Conservation (phyloP, 345 rosid genomes). For the Camelina sativa region DNA sequence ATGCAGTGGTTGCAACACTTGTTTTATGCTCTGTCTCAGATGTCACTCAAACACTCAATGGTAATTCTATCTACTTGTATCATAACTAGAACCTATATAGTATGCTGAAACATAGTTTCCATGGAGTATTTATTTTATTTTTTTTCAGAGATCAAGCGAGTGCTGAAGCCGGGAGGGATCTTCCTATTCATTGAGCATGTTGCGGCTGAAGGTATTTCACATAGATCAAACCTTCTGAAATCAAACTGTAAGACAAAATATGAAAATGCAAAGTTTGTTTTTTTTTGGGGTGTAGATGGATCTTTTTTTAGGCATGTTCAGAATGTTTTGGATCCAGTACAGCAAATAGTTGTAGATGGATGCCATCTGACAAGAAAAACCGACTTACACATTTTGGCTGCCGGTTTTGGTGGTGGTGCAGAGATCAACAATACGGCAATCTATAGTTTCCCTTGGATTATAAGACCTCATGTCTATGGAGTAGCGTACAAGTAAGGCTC, state of each 20-base stretch:
- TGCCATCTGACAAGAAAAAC: conserved; percentile 80
- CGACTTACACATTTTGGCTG: conserved; percentile 54
- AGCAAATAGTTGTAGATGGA: conserved; percentile 64
- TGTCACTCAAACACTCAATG: conserved; percentile 60
- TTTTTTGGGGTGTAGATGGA: conserved; percentile 57
- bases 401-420: conserved; percentile 59
- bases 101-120: background rate
- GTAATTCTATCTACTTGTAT: conserved; percentile 38
- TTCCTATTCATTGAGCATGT: conserved; percentile 38
- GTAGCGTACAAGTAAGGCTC: conserved; percentile 53
- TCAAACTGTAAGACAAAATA: background rate
- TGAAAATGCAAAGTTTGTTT: background rate
- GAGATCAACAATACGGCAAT: conserved; percentile 52
- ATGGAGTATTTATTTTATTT: background rate
- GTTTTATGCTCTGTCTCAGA: conserved; percentile 77
- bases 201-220: conserved; percentile 25
- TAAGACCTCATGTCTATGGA: conserved; percentile 68
- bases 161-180: conserved; percentile 55
- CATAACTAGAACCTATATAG: background rate
- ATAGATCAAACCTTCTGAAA: background rate
- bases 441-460: conserved; percentile 50
- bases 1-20: conserved; percentile 77
- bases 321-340: conserved; percentile 64
- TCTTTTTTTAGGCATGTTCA: conserved; percentile 60
- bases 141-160: conserved; percentile 70